These are phyloP conservation scores for Elsinoe australis DNA, from an alignment of 2,329 filamentous ascomycete genomes.

Conservation along the genomic window DNA sequence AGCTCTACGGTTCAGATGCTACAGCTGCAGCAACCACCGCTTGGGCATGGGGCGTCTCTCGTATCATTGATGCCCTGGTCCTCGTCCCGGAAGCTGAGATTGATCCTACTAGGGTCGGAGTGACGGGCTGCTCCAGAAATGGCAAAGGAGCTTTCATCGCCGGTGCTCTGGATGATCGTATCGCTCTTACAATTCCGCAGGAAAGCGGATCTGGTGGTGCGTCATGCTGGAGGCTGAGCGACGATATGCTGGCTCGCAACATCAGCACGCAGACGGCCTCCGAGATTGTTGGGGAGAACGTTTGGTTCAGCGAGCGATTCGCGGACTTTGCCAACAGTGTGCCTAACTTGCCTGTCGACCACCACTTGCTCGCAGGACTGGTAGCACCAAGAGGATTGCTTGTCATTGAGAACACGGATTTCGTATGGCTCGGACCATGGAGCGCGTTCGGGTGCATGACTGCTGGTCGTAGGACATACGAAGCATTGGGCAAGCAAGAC, in stretches of 20 bases:
- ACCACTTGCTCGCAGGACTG: slow-evolving; percentile 52
- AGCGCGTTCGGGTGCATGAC: slow-evolving; percentile 53
- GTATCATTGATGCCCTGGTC: slow-evolving; percentile 54
- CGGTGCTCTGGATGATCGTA: slow-evolving; percentile 51
- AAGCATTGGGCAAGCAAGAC: slow-evolving; percentile 45
- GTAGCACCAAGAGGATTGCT: slow-evolving; percentile 50
- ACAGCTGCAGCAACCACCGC: slow-evolving; percentile 52
- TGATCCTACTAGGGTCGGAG: slow-evolving; percentile 38
- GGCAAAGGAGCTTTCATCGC: slow-evolving; percentile 58
- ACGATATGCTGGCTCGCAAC: slow-evolving; percentile 32
- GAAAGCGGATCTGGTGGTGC: slow-evolving; percentile 54
- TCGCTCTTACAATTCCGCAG: slow-evolving; percentile 55
- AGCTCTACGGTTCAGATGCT: slow-evolving; percentile 49
- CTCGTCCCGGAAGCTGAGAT: slow-evolving; percentile 40
- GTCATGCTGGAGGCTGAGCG: slow-evolving; percentile 53
- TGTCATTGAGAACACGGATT: slow-evolving; percentile 51
- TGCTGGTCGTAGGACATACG: slow-evolving; percentile 47
- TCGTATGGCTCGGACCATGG: slow-evolving; percentile 52
- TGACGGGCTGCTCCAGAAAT: slow-evolving; percentile 58
- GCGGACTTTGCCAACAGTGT: slow-evolving; percentile 45
- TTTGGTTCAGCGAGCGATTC: slow-evolving; percentile 54
- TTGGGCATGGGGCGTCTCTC: slow-evolving; percentile 57
- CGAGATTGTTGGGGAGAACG: slow-evolving; percentile 54
- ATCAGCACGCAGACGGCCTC: slow-evolving; percentile 54
- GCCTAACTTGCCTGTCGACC: slow-evolving; percentile 47